Evolutionary conservation across 176 grass and related monocot genomes (phyloP), one percentile per base, ranked within the genome.

Genomic region (Zizania latifolia): DNA sequence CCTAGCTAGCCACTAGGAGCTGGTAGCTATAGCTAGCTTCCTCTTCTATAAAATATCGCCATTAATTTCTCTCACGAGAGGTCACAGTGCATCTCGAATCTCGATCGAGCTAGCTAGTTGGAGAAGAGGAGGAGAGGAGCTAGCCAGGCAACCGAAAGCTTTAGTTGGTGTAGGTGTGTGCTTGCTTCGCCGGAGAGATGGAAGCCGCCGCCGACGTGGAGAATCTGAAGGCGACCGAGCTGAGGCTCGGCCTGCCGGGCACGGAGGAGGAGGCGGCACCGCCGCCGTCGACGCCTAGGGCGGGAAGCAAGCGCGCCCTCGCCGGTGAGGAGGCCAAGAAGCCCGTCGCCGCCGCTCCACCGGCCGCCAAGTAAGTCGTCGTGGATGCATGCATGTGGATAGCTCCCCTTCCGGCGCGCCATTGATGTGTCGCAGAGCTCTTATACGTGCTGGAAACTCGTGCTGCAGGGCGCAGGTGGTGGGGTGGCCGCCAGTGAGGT

Each of bases 231-330:
- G 94, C 86, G 5, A 98, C 94, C 4, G 94, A 98, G 89, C 85
- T 98, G 51, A 83, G 89, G 86, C 94, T 98, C 5, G 94, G 94
- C 45, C 80, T 98, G 71, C 94, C 94, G 26, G 94, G 94, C 10
- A 83, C 70, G 9, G 88, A 74, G 24, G 75, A 79, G 39, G 22
- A 65, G 31, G n/a, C 40, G 0, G 64, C 64, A 54, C 45, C 78
- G 58, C 62, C 73, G 22, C 78, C 79, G 23, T 58, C 62, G 0
- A 67, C 78, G 2, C 40, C 87, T 0, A 71, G 85, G 53, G 48
- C 48, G 0, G 66, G 81, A 11, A 85, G 14, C 84, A 93, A 93
- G 78, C 87, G 91, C 26, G 78, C 80, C 8, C 69, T 79, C 10
- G 65, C 36, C 44, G 68, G 55, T 3, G 68, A 67, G 15, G 71